A percentile compares a stretch with the other conserved stretches of the same genome.
Evolutionary conservation across 1,284 basidiomycete species (phyloP).

Genomic region (Malassezia dermatis): DNA sequence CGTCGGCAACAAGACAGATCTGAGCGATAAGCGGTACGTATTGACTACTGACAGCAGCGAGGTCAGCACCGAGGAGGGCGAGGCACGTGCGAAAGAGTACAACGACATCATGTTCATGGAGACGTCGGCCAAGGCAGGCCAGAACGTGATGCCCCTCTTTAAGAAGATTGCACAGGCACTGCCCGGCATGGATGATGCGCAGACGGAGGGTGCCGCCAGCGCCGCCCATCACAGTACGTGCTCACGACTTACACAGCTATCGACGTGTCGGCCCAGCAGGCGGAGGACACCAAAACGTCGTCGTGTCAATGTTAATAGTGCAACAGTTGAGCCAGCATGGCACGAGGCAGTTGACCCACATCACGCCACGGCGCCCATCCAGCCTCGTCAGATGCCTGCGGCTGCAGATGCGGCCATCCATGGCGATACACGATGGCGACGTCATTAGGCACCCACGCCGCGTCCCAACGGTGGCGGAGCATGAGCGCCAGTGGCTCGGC

Average conservation of each 20-base stretch:
- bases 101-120: slow-evolving; percentile 94
- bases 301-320: slow-evolving; percentile 22
- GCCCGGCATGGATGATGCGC: slow-evolving; percentile 79
- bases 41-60: slow-evolving; percentile 53
- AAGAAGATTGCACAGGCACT: slow-evolving; percentile 98
- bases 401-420: not conserved
- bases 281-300: slow-evolving; percentile 1
- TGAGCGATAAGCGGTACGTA: slow-evolving; percentile 42
- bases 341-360: not conserved
- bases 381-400: not conserved
- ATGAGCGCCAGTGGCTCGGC: slow-evolving; percentile 7
- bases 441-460: not conserved
- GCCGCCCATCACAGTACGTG: slow-evolving; percentile 48
- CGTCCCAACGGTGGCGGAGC: not conserved
- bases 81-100: slow-evolving; percentile 79
- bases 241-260: slow-evolving; percentile 1
- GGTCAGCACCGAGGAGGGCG: slow-evolving; percentile 97
- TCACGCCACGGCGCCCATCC: not conserved
- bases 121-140: slow-evolving; percentile 96
- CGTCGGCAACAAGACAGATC: slow-evolving; percentile 97
- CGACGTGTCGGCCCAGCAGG: slow-evolving; percentile 4
- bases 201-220: slow-evolving; percentile 53
- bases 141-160: slow-evolving; percentile 97
- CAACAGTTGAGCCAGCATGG: slow-evolving; percentile 13
- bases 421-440: not conserved